Evolutionary conservation across 495 filamentous ascomycete species (phyloP).

Genomic region (Aspergillus taichungensis): DNA sequence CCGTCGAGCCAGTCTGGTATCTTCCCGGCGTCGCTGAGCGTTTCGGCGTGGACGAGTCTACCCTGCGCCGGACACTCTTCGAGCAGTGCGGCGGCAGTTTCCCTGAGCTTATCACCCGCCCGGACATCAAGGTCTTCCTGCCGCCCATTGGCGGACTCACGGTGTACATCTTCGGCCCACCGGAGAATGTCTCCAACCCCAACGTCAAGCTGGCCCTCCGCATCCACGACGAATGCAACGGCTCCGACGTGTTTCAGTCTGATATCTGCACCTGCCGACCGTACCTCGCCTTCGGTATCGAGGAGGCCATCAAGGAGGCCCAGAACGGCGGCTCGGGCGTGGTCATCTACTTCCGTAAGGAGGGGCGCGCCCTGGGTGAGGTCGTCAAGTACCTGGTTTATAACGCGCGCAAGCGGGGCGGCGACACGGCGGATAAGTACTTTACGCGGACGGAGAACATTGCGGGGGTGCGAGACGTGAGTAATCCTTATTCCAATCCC

Average conservation of each 20-base stretch:
- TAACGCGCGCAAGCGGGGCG: constrained; percentile 67
- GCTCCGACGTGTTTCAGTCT: constrained; percentile 86
- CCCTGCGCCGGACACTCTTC: constrained; percentile 69
- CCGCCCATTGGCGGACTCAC: constrained; percentile 87
- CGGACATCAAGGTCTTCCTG: constrained; percentile 84
- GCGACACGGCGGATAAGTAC: constrained; percentile 80
- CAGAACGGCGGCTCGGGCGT: constrained; percentile 83
- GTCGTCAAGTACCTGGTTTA: constrained; percentile 92
- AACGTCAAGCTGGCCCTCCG: constrained; percentile 68
- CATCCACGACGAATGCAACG: constrained; percentile 89
- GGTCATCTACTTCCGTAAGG: constrained; percentile 93
- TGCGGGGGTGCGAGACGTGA: constrained; percentile 66
- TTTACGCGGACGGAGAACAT: constrained; percentile 88
- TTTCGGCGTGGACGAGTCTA: constrained; percentile 53
- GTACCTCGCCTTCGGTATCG: constrained; percentile 86
- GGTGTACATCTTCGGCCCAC: constrained; percentile 87
- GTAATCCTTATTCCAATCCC: not conserved
- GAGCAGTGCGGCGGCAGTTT: constrained; percentile 83
- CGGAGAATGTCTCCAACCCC: constrained; percentile 76
- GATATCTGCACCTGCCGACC: constrained; percentile 92
- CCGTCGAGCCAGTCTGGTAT: constrained; percentile 86
- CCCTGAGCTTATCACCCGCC: constrained; percentile 75
- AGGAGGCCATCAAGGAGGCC: constrained; percentile 86
- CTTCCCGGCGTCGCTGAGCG: constrained; percentile 16
- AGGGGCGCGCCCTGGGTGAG: constrained; percentile 80